Evolutionary conservation across 108 stramenopile genomes (phyloP), one percentile per base, ranked within the genome.

Genomic region (Cyclotella sp.): DNA sequence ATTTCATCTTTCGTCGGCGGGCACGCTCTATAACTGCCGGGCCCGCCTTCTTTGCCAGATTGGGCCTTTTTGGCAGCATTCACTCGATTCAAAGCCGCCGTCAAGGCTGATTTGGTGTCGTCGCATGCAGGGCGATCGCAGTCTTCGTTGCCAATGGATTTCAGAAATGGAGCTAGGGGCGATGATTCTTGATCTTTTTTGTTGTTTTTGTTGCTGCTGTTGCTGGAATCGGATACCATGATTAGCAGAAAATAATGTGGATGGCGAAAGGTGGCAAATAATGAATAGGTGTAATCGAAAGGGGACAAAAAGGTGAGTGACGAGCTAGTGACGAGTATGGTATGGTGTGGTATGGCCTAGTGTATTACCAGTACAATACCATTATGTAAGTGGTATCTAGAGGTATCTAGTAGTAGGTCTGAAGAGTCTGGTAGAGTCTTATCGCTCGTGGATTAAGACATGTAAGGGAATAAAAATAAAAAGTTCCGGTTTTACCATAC

Each of bases 81-180:
- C 63, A 79, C 63, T 57, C 88, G 59, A 70, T 63, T 64, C 78
- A 89, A 77, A 9, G 91, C 88, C 39, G 77, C 74, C 16, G 83
- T 70, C 69, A 95, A 45, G 4, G 76, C 84, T 6, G 77, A 73
- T 49, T 84, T 81, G 16, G 89, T 88, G 55, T 92, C 95, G 61
- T 93, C 91, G 62, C 95, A 95, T 16, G 95, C 91, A 0, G 95
- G 95, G 55, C 95, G 82, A 63, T 95, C 91, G 58, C 95, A 93
- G 70, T 95, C 91, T 43, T 87, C 87, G 3, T 78, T 77, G 30
- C 75, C 74, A 24, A 77, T 76, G 15, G 84, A 66, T 59, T 76
- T 66, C 46, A 88, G 64, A 12, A 78, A 78, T 24, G 71, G 59
- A 40, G 26, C 45, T 61, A 62, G 60, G 15, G 42, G 41, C 9